Conservation (phyloP, 2,329 filamentous ascomycete genomes). For the Claviceps africana region DNA sequence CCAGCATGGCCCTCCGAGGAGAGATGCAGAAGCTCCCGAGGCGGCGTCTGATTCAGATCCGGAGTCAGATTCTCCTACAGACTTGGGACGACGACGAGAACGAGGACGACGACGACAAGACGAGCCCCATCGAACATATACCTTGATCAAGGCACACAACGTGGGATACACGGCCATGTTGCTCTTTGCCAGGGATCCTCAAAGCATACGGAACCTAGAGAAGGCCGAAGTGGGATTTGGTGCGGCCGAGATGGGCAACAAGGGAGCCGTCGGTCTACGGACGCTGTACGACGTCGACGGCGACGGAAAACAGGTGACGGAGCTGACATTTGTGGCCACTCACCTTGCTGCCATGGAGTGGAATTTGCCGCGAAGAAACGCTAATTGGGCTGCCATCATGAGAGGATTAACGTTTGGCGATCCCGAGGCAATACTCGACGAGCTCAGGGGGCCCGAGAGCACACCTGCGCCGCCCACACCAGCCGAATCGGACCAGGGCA, state of each 20-base stretch:
- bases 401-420: slow-evolving; percentile 62
- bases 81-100: background rate
- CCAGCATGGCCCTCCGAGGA: slow-evolving; percentile 9
- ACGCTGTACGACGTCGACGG: slow-evolving; percentile 38
- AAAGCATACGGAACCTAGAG: slow-evolving; percentile 50
- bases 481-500: slow-evolving; percentile 4
- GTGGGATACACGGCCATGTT: slow-evolving; percentile 83
- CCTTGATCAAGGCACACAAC: slow-evolving; percentile 56
- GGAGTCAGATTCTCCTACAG: background rate
- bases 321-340: slow-evolving; percentile 74
- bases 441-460: slow-evolving; percentile 5
- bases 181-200: slow-evolving; percentile 58
- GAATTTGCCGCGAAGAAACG: slow-evolving; percentile 60
- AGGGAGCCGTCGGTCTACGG: slow-evolving; percentile 75
- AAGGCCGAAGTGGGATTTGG: slow-evolving; percentile 78
- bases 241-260: slow-evolving; percentile 81
- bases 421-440: slow-evolving; percentile 26
- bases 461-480: slow-evolving; percentile 3
- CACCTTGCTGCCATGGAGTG: slow-evolving; percentile 84
- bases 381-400: slow-evolving; percentile 79
- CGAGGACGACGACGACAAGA: background rate
- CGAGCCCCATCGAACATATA: slow-evolving; percentile 37
- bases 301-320: slow-evolving; percentile 28
- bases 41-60: background rate
- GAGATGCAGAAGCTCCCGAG: background rate